Evolutionary conservation across 176 grass and related monocot species (phyloP).

Genomic region (Oryza glumipatula): DNA sequence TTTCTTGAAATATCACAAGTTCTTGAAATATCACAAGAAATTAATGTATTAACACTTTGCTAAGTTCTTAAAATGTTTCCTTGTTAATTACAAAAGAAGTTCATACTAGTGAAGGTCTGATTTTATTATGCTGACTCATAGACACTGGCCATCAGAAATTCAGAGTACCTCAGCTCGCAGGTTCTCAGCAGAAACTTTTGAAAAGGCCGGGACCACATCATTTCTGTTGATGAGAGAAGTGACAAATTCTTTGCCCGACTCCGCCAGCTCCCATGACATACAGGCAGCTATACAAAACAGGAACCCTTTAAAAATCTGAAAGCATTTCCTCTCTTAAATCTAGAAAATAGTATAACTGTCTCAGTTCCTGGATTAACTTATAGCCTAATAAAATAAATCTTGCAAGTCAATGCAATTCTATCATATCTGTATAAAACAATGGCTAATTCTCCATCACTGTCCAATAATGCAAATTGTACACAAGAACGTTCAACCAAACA

Average conservation of each 20-base stretch:
- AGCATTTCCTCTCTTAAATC: conserved; percentile 11
- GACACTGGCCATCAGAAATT: background rate
- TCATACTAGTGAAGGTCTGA: background rate
- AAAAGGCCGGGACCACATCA: conserved; percentile 83
- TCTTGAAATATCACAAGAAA: background rate
- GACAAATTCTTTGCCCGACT: conserved; percentile 78
- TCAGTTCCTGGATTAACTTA: conserved; percentile 13
- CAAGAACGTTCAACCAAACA: conserved; percentile 2
- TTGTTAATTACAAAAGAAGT: conserved; percentile 17
- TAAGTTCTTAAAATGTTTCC: background rate
- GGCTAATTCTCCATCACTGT: background rate
- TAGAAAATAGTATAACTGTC: background rate
- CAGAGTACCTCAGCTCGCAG: conserved; percentile 69
- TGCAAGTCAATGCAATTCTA: background rate
- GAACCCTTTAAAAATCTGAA: conserved; percentile 29
- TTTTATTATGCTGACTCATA: background rate
- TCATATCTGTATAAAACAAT: background rate
- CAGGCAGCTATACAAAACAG: conserved; percentile 67
- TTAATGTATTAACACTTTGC: background rate
- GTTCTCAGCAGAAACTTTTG: conserved; percentile 65
- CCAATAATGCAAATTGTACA: background rate
- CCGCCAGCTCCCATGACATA: conserved; percentile 86
- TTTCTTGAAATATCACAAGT: background rate
- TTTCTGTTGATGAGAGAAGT: conserved; percentile 87
- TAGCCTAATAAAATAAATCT: conserved; percentile 8